Evolutionary conservation across 768 basidiomycete species (phyloP), one percentile per base, ranked within the genome.

Genomic region (Leccinum sublutescens): DNA sequence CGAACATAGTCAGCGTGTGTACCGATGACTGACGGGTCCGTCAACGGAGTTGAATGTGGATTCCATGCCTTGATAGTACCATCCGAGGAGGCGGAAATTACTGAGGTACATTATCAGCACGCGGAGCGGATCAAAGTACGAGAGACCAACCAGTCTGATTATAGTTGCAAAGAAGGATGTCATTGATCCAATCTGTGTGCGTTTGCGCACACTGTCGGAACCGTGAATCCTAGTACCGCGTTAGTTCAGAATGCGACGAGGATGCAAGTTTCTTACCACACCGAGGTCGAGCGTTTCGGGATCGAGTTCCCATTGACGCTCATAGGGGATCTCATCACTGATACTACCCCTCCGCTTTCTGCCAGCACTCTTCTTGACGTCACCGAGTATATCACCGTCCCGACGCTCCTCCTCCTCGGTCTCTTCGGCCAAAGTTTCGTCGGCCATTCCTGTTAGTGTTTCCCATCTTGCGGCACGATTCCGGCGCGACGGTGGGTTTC

Each of bases 171-270:
- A 99, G 80, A 3, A 94, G 69, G 50, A 98, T 84, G 66, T 98
- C 96, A 69, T 97, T 99, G 36, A 98, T 85, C 96, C 96, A 99
- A 74, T 98, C 95, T 1, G 87, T 87, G 71, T 98, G 95, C 5
- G 85, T 82, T 70, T 98, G 95, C 9, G 88, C 86, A 58, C 87
- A 89, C 71, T 98, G 95, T 31, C 96, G 83, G 70, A 97, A 98
- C 21, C 80, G 78, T 27, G 85, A 81, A 25, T 75, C 73, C 83
- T 86, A 62, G 59, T 45, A 62, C 61, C 60, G 51, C 52, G 54
- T 66, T 60, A 33, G 60, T 50, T 59, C 29, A 47, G 47, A 52
- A 34, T 31, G 45, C 33, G 55, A 55, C 8, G 38, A 29, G 17
- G 34, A 55, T 43, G 55, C 49, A 45, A 8, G 23, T 47, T 27